Conservation (phyloP, 306 rosid genomes). For the Morella rubra region DNA sequence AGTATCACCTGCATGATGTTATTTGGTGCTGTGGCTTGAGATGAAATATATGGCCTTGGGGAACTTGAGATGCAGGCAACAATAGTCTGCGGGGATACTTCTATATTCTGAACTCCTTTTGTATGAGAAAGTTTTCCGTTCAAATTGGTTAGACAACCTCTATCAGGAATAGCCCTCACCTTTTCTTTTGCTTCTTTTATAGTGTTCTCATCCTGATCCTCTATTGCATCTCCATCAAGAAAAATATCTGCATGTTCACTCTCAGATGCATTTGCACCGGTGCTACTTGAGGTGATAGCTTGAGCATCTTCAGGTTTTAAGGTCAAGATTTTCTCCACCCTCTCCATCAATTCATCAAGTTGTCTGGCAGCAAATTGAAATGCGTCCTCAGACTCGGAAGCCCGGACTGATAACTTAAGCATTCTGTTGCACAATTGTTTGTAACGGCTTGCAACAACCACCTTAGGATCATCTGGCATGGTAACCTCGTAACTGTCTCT, state of each 20-base stretch:
- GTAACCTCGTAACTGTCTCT: conserved; percentile 32
- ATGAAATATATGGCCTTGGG: conserved; percentile 42
- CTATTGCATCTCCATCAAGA: conserved; percentile 40
- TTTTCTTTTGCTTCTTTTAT: conserved; percentile 26
- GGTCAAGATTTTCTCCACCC: conserved; percentile 57
- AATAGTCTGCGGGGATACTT: conserved; percentile 32
- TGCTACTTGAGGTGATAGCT: conserved; percentile 41
- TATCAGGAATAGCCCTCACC: conserved; percentile 22
- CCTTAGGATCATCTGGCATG: conserved; percentile 40
- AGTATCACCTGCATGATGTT: conserved; percentile 47
- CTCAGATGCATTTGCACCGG: conserved; percentile 46
- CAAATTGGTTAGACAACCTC: conserved; percentile 21
- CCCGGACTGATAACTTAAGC: conserved; percentile 54
- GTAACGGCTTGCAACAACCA: conserved; percentile 48
- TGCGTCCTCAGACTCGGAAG: conserved; percentile 60
- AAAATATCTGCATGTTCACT: conserved; percentile 40
- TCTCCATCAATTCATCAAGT: conserved; percentile 59
- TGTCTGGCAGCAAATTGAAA: conserved; percentile 44
- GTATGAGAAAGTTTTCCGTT: conserved; percentile 31
- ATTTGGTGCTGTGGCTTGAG: conserved; percentile 39
- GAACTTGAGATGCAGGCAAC: conserved; percentile 43
- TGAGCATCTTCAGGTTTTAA: conserved; percentile 42
- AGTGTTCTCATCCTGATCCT: conserved; percentile 43
- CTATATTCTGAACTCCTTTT: conserved; percentile 36
- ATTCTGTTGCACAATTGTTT: conserved; percentile 50